Base-by-base conservation (phyloP, 78 protist genomes). In the Capsaspora owczarzaki region DNA sequence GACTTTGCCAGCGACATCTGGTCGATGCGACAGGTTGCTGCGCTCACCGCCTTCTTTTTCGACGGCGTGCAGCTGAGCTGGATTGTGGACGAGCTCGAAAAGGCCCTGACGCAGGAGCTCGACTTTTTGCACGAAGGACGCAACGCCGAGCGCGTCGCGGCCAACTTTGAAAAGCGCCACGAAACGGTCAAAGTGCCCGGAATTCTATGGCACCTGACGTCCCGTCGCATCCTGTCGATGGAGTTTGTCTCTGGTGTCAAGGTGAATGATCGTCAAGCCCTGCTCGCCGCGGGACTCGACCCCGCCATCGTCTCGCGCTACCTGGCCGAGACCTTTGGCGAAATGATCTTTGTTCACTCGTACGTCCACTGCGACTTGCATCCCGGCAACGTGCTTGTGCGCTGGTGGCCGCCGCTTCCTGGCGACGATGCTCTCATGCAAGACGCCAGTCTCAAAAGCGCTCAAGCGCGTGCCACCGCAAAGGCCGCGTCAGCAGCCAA, bases 341-440 rank as follows among this genome's bases (percentile, higher is more conserved):
- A 77, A 20, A 1, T 8, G 49, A 87, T 82, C 31, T 87, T 82
- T 53, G 1, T 23, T 5, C 8, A 47, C 31, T 84, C 85, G 38
- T 78, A 2, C 6, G 87, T 87, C 22, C 93, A 90, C 72, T 83
- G 87, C 66, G 93, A 90, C 69, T 89, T 90, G 42, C 90, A 90
- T 37, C 87, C 93, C 5, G 90, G 91, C 43, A 90, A 90, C 43
- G 22, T 89, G 29, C 69, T 87, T n/a, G 84, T 89, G 5, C 87
- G 85, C 63, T 1, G 76, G 38, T 31, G n/a, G n/a, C n/a, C n/a
- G n/a, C n/a, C n/a, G n/a, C n/a, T n/a, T n/a, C n/a, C n/a, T n/a
- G n/a, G n/a, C n/a, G n/a, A n/a, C n/a, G n/a, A n/a, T n/a, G n/a
- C n/a, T n/a, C n/a, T n/a, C n/a, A n/a, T n/a, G n/a, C n/a, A n/a